Conservation (phyloP, 371 early-diverging fungal genomes). For the Gilbertella persicaria region DNA sequence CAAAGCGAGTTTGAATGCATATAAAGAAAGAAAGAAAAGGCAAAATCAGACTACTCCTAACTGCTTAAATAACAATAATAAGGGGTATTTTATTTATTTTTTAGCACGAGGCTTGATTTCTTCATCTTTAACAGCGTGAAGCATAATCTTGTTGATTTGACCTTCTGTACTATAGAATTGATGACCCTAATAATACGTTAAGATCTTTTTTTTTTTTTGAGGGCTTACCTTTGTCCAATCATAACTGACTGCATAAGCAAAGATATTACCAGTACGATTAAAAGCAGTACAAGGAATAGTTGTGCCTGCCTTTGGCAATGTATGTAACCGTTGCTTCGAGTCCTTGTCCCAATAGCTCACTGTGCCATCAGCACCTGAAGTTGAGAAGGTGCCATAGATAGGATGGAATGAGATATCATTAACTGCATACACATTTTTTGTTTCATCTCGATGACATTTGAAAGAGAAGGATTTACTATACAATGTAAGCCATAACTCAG, state of each 20-base stretch:
- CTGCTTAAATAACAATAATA: neutral
- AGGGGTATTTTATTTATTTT: slow-evolving; percentile 41
- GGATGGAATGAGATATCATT: slow-evolving; percentile 89
- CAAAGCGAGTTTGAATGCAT: neutral
- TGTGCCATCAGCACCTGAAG: slow-evolving; percentile 91
- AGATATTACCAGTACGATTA: slow-evolving; percentile 83
- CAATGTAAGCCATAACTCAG: neutral
- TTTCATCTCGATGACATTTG: slow-evolving; percentile 90
- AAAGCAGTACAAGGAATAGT: slow-evolving; percentile 84
- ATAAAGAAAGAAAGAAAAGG: neutral
- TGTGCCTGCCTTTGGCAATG: slow-evolving; percentile 52
- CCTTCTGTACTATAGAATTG: slow-evolving; percentile 32
- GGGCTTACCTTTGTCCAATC: slow-evolving; percentile 92
- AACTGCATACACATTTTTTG: slow-evolving; percentile 72
- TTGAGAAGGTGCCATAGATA: slow-evolving; percentile 85
- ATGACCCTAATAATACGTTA: slow-evolving; percentile 14
- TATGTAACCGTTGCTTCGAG: slow-evolving; percentile 79
- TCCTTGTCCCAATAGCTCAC: slow-evolving; percentile 94
- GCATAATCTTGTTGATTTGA: slow-evolving; percentile 28
- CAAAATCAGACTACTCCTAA: neutral
- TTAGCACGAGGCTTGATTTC: slow-evolving; percentile 32
- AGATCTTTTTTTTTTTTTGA: neutral
- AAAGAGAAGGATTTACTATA: slow-evolving; percentile 81
- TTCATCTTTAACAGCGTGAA: slow-evolving; percentile 29
- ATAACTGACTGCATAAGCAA: slow-evolving; percentile 93